Percentiles rank a stretch among this genome's conserved stretches.
Evolutionary conservation across 371 early-diverging fungal genomes (phyloP).

Genomic region (Batkoa obscura): DNA sequence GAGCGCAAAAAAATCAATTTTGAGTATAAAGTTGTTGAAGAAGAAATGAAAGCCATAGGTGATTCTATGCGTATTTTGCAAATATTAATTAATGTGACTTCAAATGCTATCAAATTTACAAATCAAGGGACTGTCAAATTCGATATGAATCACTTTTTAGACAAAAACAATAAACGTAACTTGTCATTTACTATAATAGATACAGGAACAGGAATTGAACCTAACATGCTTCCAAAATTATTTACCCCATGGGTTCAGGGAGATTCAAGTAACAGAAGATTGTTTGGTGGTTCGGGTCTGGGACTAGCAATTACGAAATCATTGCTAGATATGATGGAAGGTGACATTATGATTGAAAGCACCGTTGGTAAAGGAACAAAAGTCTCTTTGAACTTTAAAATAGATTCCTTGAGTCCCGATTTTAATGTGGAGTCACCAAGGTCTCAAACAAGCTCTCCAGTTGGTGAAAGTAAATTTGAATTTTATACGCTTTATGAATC

Average conservation of each 20-base stretch:
- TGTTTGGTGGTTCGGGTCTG: constrained; percentile 24
- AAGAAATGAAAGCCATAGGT: constrained; percentile 21
- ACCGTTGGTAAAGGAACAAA: constrained; percentile 12
- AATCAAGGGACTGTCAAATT: constrained; percentile 19
- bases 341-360: constrained; percentile 14
- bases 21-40: constrained; percentile 11
- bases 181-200: constrained; percentile 17
- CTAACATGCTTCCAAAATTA: constrained; percentile 23
- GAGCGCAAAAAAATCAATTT: constrained; percentile 7
- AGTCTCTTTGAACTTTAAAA: constrained; percentile 3
- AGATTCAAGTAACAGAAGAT: constrained; percentile 28
- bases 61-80: constrained; percentile 26
- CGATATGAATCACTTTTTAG: neutral
- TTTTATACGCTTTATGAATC: neutral
- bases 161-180: neutral
- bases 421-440: neutral
- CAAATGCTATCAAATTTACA: constrained; percentile 46
- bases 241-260: constrained; percentile 41
- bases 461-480: neutral
- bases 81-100: constrained; percentile 25
- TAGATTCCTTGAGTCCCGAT: constrained; percentile 12
- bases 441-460: neutral
- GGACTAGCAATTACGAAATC: constrained; percentile 26
- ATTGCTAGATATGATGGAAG: constrained; percentile 31
- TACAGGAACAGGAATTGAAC: constrained; percentile 34